These are phyloP conservation scores for Dujonia santamariae DNA, from an alignment of 1,139 yeast species.

Conservation along the genomic window DNA sequence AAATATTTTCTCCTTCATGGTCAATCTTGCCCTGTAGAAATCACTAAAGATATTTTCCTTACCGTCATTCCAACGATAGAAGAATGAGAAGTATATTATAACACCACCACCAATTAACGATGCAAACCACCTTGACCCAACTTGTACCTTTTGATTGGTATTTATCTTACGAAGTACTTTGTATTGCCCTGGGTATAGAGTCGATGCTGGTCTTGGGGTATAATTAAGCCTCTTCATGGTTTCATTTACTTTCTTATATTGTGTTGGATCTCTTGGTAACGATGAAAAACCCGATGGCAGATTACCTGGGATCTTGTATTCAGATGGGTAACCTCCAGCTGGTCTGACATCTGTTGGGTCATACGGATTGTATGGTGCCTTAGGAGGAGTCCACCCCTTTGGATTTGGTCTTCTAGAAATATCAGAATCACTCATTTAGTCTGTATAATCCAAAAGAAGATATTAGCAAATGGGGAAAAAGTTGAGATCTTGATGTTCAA, in stretches of 20 bases:
- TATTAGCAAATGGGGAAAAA: no score
- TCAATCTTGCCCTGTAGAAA: constrained; percentile 60
- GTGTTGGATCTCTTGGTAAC: constrained; percentile 67
- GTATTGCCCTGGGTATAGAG: constrained; percentile 74
- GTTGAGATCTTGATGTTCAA: no score
- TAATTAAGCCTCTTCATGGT: constrained; percentile 72
- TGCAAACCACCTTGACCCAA: constrained; percentile 54
- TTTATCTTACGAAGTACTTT: constrained; percentile 66
- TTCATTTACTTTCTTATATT: constrained; percentile 66
- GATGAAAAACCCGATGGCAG: constrained; percentile 55
- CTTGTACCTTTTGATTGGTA: constrained; percentile 51
- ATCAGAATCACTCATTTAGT: no score
- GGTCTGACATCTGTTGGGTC: constrained; percentile 78
- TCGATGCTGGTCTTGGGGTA: constrained; percentile 76
- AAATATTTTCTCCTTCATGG: constrained; percentile 48
- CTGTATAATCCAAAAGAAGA: no score
- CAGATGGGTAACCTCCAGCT: constrained; percentile 83
- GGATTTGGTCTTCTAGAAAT: constrained; percentile 70
- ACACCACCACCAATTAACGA: constrained; percentile 44
- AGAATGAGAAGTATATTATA: constrained; percentile 59
- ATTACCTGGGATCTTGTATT: constrained; percentile 56
- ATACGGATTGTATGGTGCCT: constrained; percentile 82
- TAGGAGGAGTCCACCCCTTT: constrained; percentile 78
- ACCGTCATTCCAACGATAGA: constrained; percentile 84
- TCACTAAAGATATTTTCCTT: constrained; percentile 71